Base-by-base conservation (phyloP, 352 stramenopile species). In the Phytophthora citricola region DNA sequence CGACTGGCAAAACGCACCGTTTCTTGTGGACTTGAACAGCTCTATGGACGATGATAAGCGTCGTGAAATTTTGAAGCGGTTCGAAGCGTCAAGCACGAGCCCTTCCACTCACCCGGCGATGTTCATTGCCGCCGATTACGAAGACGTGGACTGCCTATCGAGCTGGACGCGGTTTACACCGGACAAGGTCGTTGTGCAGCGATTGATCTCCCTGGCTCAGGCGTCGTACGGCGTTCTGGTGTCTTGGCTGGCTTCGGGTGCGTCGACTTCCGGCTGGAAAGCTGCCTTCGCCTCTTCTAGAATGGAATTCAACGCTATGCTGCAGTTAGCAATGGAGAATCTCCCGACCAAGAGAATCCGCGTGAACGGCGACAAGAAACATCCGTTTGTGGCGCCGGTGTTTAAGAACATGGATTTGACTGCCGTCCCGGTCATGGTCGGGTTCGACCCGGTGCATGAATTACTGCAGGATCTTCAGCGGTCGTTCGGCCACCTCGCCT, bases 351-450 rank as follows among this genome's bases (percentile, higher is more conserved):
- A 90, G 70, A 79, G 79, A 45, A 87, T 91, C 62, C 63, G 70
- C 12, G 62, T 71, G 5, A 29, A 71, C 2, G 50, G 48, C 11
- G 70, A 77, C 64, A 92, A 89, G 69, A 92, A 89, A 56, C 80
- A 88, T 17, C 71, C 84, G 47, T 94, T 91, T 52, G 76, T 85
- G 5, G 61, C 82, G 24, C 74, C 86, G 4, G 84, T 93, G 58
- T 95, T 94, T 79, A 95, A 94, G 75, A 95, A 95, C 73, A 93
- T 94, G 83, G 74, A 90, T 56, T 65, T 91, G 32, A 80, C 83
- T 8, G 55, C 71, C 0, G 76, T 91, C 32, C 81, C 81, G 1
- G 73, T 95, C 26, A 79, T 89, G 67, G 56, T 93, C 9, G 87
- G 84, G 7, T 92, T 95, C 40, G 81, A 93, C 58, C 87, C 87